These are phyloP conservation scores for Salix caprea DNA, from an alignment of 345 rosid species.

Conservation along the genomic window DNA sequence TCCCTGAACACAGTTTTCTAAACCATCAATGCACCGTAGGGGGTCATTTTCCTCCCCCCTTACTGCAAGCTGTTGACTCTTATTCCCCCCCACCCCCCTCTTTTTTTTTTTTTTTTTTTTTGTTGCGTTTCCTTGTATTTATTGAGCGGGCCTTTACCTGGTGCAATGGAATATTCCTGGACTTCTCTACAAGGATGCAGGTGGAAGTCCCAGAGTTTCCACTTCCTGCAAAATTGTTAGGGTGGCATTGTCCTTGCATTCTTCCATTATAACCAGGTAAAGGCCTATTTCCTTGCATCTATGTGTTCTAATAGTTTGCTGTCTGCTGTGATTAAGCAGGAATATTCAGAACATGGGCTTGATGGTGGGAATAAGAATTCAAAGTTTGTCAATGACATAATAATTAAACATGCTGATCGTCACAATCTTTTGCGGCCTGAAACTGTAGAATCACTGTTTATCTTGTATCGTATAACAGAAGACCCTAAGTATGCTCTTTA, in stretches of 20 bases:
- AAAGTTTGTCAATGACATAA: slow-evolving; percentile 66
- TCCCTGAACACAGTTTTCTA: slow-evolving; percentile 1
- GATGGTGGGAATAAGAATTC: slow-evolving; percentile 91
- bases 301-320: slow-evolving; percentile 4
- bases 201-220: not conserved
- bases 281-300: slow-evolving; percentile 10
- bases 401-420: slow-evolving; percentile 77
- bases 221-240: not conserved
- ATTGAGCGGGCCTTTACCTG: not conserved
- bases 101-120: too few species aligned
- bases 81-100: too few species aligned
- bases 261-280: not conserved
- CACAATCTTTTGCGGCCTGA: slow-evolving; percentile 96
- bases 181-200: not conserved
- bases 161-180: not conserved
- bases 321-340: slow-evolving; percentile 47
- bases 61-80: not conserved
- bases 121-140: slow-evolving; percentile 9
- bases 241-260: not conserved
- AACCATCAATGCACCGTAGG: not conserved
- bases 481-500: slow-evolving; percentile 59
- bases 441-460: slow-evolving; percentile 90
- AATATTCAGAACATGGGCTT: slow-evolving; percentile 67
- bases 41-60: not conserved
- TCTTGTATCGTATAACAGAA: slow-evolving; percentile 77